A percentile compares a stretch with the other conserved stretches of the same genome.
Conservation (phyloP, 352 stramenopile genomes). For the Pythium periplocum region DNA sequence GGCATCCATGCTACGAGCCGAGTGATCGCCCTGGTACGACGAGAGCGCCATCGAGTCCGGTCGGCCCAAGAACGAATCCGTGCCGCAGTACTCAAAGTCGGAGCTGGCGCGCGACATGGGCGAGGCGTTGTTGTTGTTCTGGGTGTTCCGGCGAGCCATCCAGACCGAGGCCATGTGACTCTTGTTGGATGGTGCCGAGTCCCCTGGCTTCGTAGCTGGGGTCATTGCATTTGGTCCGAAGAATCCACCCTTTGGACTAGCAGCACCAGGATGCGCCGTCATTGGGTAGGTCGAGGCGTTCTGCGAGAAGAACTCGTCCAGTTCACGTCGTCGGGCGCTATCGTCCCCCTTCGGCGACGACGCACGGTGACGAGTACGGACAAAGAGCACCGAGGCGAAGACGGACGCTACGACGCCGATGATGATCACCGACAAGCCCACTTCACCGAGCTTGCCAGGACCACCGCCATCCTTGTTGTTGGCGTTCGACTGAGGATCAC, state of each 20-base stretch:
- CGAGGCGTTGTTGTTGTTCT: slow-evolving; percentile 8
- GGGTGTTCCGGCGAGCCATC: not conserved
- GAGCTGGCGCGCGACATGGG: slow-evolving; percentile 8
- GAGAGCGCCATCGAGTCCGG: too few relatives aligned
- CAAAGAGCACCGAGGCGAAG: slow-evolving; percentile 49
- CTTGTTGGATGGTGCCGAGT: too few relatives aligned
- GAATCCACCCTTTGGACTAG: not conserved
- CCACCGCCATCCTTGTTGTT: slow-evolving; percentile 9
- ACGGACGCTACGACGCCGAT: slow-evolving; percentile 40
- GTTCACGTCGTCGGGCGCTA: slow-evolving; percentile 14
- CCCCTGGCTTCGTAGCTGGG: not conserved
- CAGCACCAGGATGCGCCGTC: slow-evolving; percentile 10
- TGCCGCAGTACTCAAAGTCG: slow-evolving; percentile 6
- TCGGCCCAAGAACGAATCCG: slow-evolving; percentile 11
- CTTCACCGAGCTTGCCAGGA: slow-evolving; percentile 5
- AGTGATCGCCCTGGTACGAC: slow-evolving; percentile 20
- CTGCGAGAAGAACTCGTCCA: slow-evolving; percentile 12
- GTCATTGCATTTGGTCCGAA: slow-evolving; percentile 13
- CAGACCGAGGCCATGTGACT: slow-evolving; percentile 1
- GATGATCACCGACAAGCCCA: slow-evolving; percentile 34
- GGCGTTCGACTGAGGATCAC: slow-evolving; percentile 3
- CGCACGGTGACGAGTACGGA: slow-evolving; percentile 27
- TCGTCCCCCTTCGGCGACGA: slow-evolving; percentile 13
- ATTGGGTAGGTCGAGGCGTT: slow-evolving; percentile 1
- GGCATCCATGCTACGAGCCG: slow-evolving; percentile 1